Evolutionary conservation across 1,139 yeast species (phyloP).

Genomic region (Meyerozyma carpophila): DNA sequence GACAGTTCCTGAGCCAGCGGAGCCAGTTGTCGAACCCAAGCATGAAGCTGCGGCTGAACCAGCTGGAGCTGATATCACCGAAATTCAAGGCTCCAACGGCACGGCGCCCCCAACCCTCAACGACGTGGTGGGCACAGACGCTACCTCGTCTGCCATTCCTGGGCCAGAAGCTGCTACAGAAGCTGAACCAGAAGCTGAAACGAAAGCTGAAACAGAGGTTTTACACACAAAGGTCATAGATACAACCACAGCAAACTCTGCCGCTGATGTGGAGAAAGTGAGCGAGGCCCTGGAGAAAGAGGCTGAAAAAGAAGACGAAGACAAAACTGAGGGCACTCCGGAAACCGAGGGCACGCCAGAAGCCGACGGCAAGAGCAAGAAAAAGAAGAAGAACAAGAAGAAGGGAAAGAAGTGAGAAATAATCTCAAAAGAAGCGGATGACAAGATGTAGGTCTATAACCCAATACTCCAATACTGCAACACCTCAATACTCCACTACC

Average conservation of each 20-base stretch:
- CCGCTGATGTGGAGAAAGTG: background rate
- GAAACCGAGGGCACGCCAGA: conserved; percentile 5
- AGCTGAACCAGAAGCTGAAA: background rate
- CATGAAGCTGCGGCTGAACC: background rate
- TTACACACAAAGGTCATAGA: background rate
- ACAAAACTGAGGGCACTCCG: conserved; percentile 5
- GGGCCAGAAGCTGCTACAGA: no score
- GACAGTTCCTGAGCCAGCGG: no score
- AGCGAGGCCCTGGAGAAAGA: conserved; percentile 4
- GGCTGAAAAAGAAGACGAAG: conserved; percentile 6
- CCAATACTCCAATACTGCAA: no score
- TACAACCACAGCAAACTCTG: background rate
- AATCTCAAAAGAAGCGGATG: background rate
- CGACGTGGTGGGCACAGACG: background rate
- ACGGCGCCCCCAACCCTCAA: background rate
- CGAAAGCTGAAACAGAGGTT: background rate
- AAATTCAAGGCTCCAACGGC: background rate
- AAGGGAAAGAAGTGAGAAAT: background rate
- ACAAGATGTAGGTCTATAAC: no score
- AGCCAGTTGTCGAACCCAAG: background rate
- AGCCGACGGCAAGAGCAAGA: conserved; percentile 4
- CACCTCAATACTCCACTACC: no score
- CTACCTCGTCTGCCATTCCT: no score
- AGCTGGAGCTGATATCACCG: background rate
- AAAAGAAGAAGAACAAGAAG: conserved; percentile 4